Conservation (phyloP, 306 rosid genomes). For the Bauhinia variegata region DNA sequence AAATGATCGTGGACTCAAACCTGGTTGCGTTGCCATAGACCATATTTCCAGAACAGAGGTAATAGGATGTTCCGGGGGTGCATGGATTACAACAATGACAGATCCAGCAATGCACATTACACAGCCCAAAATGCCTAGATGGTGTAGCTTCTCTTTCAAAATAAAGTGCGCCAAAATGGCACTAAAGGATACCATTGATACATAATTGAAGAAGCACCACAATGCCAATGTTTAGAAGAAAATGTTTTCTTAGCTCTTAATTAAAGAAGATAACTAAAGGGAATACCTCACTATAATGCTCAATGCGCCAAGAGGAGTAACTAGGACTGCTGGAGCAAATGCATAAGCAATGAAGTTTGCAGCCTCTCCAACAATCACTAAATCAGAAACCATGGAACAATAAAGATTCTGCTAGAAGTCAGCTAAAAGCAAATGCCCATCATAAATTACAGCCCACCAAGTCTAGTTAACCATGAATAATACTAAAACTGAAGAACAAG, state of each 20-base stretch:
- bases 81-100: constrained; percentile 68
- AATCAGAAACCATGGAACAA: constrained; percentile 51
- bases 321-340: constrained; percentile 89
- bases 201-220: constrained; percentile 21
- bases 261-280: constrained; percentile 27
- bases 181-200: constrained; percentile 46
- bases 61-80: constrained; percentile 74
- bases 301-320: constrained; percentile 93
- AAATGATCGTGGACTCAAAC: constrained; percentile 44
- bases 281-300: constrained; percentile 83
- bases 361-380: constrained; percentile 89
- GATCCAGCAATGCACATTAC: constrained; percentile 84
- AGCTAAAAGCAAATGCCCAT: constrained; percentile 35
- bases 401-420: constrained; percentile 47
- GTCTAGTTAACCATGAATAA: constrained; percentile 10
- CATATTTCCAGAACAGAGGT: constrained; percentile 75
- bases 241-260: neutral
- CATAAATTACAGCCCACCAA: constrained; percentile 13
- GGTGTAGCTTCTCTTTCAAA: constrained; percentile 73
- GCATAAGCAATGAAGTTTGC: constrained; percentile 90
- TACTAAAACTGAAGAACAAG: neutral
- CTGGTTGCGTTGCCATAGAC: constrained; percentile 88
- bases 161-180: constrained; percentile 85
- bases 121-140: constrained; percentile 81
- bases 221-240: constrained; percentile 23